Conservation (phyloP, 305 asterid species). For the Striga hermonthica region DNA sequence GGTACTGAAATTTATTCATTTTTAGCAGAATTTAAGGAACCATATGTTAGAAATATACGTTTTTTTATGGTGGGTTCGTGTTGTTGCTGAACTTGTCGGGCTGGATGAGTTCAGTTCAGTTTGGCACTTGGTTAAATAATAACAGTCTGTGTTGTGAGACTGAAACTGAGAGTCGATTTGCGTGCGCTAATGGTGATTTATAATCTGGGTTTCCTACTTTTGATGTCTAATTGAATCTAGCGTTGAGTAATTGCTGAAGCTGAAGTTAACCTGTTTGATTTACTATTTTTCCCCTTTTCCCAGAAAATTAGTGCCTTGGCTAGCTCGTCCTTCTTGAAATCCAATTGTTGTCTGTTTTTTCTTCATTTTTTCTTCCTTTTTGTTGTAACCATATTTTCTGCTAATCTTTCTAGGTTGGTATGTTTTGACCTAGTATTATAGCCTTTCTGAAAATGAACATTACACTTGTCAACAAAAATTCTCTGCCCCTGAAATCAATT, state of each 20-base stretch:
- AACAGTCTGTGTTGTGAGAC: too few species aligned
- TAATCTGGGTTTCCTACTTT: neutral
- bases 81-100: slow-evolving; percentile 9
- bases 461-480: slow-evolving; percentile 4
- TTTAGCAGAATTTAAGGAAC: neutral
- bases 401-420: neutral
- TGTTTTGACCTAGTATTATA: neutral
- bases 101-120: slow-evolving; percentile 18
- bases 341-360: neutral
- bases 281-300: neutral
- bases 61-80: neutral
- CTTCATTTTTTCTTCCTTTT: neutral
- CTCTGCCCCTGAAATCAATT: slow-evolving; percentile 17
- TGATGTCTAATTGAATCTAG: neutral
- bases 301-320: neutral
- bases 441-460: neutral
- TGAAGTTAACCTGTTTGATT: slow-evolving; percentile 17
- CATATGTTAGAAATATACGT: neutral
- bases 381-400: neutral
- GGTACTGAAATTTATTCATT: slow-evolving; percentile 17
- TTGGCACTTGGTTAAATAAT: neutral
- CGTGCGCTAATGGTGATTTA: neutral
- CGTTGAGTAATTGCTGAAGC: slow-evolving; percentile 1
- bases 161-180: too few species aligned
- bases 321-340: neutral